Evolutionary conservation across 495 filamentous ascomycete genomes (phyloP), one percentile per base, ranked within the genome.

Genomic region (Mycothermus thermophilus): DNA sequence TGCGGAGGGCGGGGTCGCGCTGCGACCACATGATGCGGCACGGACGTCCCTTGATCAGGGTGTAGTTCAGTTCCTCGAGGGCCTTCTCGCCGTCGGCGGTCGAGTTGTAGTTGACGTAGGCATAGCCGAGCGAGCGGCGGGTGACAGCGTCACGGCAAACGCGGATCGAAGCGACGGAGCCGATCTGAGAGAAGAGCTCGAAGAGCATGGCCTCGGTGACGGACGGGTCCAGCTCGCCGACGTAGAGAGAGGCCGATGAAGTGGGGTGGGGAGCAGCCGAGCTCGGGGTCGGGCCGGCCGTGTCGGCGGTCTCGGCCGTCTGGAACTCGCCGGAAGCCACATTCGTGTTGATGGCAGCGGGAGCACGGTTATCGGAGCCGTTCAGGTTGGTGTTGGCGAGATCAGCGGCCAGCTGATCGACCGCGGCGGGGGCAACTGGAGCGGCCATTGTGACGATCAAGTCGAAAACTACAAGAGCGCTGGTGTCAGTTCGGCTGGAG

Each of bases 1-100:
- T 99, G 66, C 90, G 90, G 52, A 96, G 73, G 57, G 88, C 90
- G 45, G 90, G 90, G 64, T 99, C 90, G 63, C 90, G 90, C 72
- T 99, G 90, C 40, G 92, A 96, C 90, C 90, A 99, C 90, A 99
- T 99, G 72, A 99, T 99, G 60, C 90, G 90, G 78, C 92, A 96
- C 22, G 90, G 88, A 58, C 83, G 85, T 50, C 84, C 84, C 75
- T 96, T 96, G 71, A 99, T 96, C 45, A 93, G 68, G 40, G 92
- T 99, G 69, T 99, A 99, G 76, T 99, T 99, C 41, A 99, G 75
- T 64, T 99, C 90, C 66, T 99, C 90, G 32, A 99, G 77, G 42
- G 90, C 90, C 60, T 88, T 88, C 71, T 99, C 90, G 50, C 90
- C 90, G 57, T 99, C 92, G 40, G 74, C 62, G 23, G 86, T 86